These are phyloP conservation scores for Kodamaea laetipori DNA, from an alignment of 805 yeast genomes.

Conservation along the genomic window DNA sequence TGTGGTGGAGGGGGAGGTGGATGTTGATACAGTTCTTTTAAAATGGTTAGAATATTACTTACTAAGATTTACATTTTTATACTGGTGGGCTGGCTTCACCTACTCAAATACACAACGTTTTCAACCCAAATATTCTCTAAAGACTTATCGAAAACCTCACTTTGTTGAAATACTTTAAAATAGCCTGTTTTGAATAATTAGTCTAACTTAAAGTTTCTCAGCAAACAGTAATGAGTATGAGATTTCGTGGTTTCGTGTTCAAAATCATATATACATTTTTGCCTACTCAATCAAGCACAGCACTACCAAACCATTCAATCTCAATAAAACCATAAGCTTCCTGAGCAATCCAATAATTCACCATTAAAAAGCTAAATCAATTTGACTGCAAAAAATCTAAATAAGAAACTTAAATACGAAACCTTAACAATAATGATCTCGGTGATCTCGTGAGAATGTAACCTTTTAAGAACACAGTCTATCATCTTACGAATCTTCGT, in stretches of 20 bases:
- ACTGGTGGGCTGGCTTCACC: no score
- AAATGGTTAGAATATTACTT: no score
- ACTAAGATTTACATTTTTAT: no score
- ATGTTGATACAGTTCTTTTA: no score
- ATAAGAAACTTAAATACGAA: no score
- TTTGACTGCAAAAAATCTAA: constrained; percentile 10
- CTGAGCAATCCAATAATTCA: constrained; percentile 4
- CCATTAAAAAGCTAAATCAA: constrained; percentile 2
- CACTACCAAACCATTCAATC: not conserved
- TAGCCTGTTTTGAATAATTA: constrained; percentile 51
- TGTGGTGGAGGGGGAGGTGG: no score
- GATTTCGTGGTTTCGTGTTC: constrained; percentile 11
- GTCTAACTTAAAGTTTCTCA: constrained; percentile 35
- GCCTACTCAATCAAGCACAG: constrained; percentile 34
- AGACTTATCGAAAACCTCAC: constrained; percentile 65
- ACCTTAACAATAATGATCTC: no score
- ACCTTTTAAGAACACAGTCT: no score
- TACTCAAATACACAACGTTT: constrained; percentile 56
- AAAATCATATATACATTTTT: constrained; percentile 53
- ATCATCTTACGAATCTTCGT: no score
- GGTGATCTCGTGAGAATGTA: no score
- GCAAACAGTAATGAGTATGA: constrained; percentile 36
- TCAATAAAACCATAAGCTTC: not conserved
- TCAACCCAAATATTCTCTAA: constrained; percentile 71
- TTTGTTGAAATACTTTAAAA: constrained; percentile 54